These are phyloP conservation scores for Pseudomonodictys pantanalensis DNA, from an alignment of 495 filamentous ascomycete genomes.

Conservation along the genomic window DNA sequence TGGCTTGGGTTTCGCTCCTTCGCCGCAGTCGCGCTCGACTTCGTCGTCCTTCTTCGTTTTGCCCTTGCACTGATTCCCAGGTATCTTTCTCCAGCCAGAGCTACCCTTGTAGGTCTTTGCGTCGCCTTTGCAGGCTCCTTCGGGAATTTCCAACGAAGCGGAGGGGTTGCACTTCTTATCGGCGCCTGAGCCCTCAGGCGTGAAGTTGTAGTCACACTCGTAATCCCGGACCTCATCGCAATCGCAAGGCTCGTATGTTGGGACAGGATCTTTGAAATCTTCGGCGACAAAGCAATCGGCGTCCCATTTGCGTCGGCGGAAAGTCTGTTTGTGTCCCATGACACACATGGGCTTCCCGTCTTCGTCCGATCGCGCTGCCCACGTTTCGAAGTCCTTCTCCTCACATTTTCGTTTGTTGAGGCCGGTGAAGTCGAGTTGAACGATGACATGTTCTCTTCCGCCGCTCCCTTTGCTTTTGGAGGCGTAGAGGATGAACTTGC, in stretches of 20 bases:
- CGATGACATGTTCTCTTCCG: conserved; percentile 55
- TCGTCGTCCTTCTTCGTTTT: conserved; percentile 56
- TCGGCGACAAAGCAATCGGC: conserved; percentile 85
- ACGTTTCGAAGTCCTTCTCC: conserved; percentile 77
- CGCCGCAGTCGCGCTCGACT: conserved; percentile 56
- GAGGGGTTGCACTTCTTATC: conserved; percentile 62
- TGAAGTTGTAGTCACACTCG: conserved; percentile 92
- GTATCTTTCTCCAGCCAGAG: conserved; percentile 89
- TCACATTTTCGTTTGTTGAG: conserved; percentile 80
- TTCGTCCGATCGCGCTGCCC: conserved; percentile 78
- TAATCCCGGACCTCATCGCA: conserved; percentile 75
- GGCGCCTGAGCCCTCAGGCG: conserved; percentile 53
- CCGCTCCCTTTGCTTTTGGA: conserved; percentile 39
- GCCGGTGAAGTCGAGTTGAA: conserved; percentile 76
- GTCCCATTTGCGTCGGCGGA: conserved; percentile 74
- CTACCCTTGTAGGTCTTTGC: conserved; percentile 72
- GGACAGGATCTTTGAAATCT: conserved; percentile 70
- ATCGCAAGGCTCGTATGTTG: conserved; percentile 65
- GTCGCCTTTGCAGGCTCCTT: conserved; percentile 63
- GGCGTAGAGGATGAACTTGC: conserved; percentile 79
- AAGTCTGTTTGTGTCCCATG: conserved; percentile 92
- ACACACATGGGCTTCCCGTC: conserved; percentile 79
- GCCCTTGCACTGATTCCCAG: conserved; percentile 78
- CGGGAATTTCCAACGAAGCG: conserved; percentile 49
- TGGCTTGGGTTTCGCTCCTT: conserved; percentile 45